phyloP scores from a whole-genome alignment of 805 yeast species.

The Nakazawaea molendinolei region DNA sequence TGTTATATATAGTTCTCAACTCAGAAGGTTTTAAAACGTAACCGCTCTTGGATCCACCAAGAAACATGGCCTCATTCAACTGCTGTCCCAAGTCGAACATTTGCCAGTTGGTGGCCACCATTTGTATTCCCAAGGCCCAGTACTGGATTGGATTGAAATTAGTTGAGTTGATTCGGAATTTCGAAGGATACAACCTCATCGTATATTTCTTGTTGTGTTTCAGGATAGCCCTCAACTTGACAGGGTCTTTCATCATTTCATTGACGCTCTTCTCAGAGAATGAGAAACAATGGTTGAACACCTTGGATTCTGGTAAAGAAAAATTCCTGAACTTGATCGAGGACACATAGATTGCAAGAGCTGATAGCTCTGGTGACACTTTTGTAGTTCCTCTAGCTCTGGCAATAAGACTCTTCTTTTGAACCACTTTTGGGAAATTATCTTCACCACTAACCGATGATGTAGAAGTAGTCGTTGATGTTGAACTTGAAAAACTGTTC shows the following conservation, averaged over 20 bases:
- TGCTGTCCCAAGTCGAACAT: constrained; percentile 86
- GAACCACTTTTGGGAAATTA: constrained; percentile 8
- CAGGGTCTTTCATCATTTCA: constrained; percentile 56
- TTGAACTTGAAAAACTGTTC: constrained; percentile 11
- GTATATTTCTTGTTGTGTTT: constrained; percentile 73
- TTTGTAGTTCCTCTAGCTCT: constrained; percentile 14
- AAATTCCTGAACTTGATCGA: constrained; percentile 79
- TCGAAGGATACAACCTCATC: constrained; percentile 86
- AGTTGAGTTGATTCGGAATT: constrained; percentile 64
- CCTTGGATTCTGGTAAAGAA: constrained; percentile 79
- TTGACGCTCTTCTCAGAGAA: constrained; percentile 69
- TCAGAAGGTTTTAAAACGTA: constrained; percentile 70
- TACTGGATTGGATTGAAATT: constrained; percentile 74
- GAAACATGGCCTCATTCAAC: constrained; percentile 77
- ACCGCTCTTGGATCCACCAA: constrained; percentile 53
- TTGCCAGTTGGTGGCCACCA: constrained; percentile 98
- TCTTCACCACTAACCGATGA: constrained; percentile 27
- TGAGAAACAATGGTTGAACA: constrained; percentile 77
- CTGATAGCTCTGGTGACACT: constrained; percentile 40
- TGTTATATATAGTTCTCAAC: constrained; percentile 13
- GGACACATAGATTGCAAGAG: constrained; percentile 62
- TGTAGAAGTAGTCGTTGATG: constrained; percentile 26
- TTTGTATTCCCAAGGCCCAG: constrained; percentile 85
- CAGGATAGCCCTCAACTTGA: constrained; percentile 46
- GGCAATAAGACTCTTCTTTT: constrained; percentile 1